These are phyloP conservation scores for Sporothrix brunneoviolacea DNA, from an alignment of 2,329 filamentous ascomycete species.

Conservation along the genomic window DNA sequence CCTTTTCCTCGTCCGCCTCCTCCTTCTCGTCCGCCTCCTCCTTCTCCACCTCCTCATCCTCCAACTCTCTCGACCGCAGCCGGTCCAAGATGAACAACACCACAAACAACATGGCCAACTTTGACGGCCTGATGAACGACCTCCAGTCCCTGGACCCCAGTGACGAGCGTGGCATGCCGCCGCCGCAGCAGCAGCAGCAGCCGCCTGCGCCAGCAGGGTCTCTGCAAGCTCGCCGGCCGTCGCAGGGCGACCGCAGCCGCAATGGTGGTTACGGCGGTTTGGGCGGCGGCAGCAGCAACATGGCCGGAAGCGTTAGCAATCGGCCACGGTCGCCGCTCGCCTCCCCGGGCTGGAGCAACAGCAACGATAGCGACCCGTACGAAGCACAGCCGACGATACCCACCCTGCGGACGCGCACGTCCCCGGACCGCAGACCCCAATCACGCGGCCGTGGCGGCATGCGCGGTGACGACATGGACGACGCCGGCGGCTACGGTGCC, in stretches of 20 bases:
- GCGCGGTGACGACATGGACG: background rate
- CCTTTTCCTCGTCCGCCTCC: conserved; percentile 55
- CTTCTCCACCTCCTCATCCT: conserved; percentile 4
- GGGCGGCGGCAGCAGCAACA: background rate
- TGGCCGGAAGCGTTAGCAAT: conserved; percentile 16
- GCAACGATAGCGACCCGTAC: conserved; percentile 1
- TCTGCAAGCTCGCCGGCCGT: background rate
- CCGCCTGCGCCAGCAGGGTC: background rate
- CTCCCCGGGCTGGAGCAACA: conserved; percentile 15
- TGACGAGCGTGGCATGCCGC: conserved; percentile 16
- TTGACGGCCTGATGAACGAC: conserved; percentile 50
- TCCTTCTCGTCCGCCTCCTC: conserved; percentile 34
- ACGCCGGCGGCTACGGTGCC: background rate
- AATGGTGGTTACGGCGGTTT: background rate
- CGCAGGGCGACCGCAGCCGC: conserved; percentile 10
- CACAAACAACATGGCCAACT: conserved; percentile 37
- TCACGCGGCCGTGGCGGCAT: conserved; percentile 7
- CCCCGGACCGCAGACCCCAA: conserved; percentile 12
- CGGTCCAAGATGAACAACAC: conserved; percentile 20
- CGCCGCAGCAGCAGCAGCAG: conserved; percentile 13
- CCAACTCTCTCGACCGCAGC: conserved; percentile 5
- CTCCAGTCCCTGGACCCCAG: conserved; percentile 40
- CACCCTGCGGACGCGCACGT: conserved; percentile 8
- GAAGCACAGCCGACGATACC: background rate
- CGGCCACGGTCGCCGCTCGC: conserved; percentile 17